phyloP scores from a whole-genome alignment of 768 basidiomycete species.

The Pulveroboletus sp. region DNA sequence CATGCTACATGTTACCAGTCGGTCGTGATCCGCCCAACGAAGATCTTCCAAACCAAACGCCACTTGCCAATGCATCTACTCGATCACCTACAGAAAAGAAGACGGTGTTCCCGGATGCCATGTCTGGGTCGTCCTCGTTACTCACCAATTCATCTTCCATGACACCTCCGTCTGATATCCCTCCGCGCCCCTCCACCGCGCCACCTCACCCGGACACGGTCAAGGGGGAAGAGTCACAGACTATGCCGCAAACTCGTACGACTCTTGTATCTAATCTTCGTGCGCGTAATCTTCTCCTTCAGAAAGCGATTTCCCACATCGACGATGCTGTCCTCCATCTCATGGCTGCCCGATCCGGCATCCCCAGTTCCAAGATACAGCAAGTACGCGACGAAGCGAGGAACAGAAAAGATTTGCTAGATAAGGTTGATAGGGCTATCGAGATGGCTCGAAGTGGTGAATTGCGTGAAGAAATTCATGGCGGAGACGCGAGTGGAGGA shows the following conservation, averaged over 20 bases:
- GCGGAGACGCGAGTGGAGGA: neutral
- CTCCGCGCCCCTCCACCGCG: constrained; percentile 26
- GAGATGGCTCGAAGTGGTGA: constrained; percentile 24
- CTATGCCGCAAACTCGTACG: constrained; percentile 12
- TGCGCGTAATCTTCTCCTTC: constrained; percentile 28
- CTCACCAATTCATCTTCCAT: constrained; percentile 7
- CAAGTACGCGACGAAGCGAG: constrained; percentile 29
- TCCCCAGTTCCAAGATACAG: constrained; percentile 28
- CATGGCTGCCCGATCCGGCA: constrained; percentile 30
- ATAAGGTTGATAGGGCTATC: constrained; percentile 28
- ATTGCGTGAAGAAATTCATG: constrained; percentile 5
- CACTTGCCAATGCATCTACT: constrained; percentile 16
- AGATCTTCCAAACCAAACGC: constrained; percentile 10
- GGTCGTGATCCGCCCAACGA: constrained; percentile 6
- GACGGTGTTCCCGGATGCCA: constrained; percentile 3
- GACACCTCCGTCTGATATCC: constrained; percentile 11
- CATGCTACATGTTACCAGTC: constrained; percentile 31
- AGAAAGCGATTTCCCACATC: constrained; percentile 30
- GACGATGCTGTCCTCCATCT: constrained; percentile 29
- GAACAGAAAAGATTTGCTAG: constrained; percentile 29
- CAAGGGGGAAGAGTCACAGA: constrained; percentile 10
- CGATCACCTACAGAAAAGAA: constrained; percentile 11
- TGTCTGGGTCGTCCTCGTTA: constrained; percentile 2
- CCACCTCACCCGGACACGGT: constrained; percentile 20
- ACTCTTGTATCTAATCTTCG: constrained; percentile 27